phyloP scores from a whole-genome alignment of 2,329 filamentous ascomycete genomes.

The Exophiala lecanii-corni region DNA sequence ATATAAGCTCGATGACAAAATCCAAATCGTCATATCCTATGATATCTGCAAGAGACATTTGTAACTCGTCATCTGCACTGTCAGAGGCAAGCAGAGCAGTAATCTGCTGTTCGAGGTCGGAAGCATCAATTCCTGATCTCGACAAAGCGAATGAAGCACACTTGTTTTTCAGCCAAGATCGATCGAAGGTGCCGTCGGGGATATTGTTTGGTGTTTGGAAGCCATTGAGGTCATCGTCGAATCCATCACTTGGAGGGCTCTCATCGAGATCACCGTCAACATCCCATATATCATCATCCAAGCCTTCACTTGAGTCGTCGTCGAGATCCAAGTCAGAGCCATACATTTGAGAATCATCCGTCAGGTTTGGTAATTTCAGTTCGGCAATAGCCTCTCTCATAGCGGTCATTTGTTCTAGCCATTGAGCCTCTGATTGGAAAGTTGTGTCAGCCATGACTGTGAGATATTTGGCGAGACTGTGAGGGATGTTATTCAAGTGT shows the following conservation, averaged over 20 bases:
- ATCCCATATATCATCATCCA: constrained; percentile 85
- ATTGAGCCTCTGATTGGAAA: constrained; percentile 54
- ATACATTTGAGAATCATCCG: constrained; percentile 47
- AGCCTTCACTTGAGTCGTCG: constrained; percentile 55
- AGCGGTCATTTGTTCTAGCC: constrained; percentile 76
- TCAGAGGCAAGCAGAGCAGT: constrained; percentile 67
- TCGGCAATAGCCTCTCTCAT: constrained; percentile 84
- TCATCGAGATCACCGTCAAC: constrained; percentile 52
- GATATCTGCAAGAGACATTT: constrained; percentile 82
- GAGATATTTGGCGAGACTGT: constrained; percentile 3
- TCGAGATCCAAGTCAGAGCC: constrained; percentile 55
- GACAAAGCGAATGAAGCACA: constrained; percentile 62
- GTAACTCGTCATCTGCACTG: constrained; percentile 76
- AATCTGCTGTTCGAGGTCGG: constrained; percentile 73
- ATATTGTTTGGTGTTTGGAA: constrained; percentile 30
- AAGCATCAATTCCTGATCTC: constrained; percentile 62
- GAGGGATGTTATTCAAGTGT: too few species aligned
- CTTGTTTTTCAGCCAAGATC: constrained; percentile 66
- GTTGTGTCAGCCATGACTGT: constrained; percentile 18
- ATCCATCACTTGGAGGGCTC: constrained; percentile 54
- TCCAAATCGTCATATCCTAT: constrained; percentile 92
- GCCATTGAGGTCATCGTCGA: constrained; percentile 55
- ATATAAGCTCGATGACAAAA: constrained; percentile 84
- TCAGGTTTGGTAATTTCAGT: constrained; percentile 53
- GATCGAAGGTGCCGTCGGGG: constrained; percentile 45